Percentiles rank a stretch among this genome's conserved stretches.
These are phyloP conservation scores for Vitis cinerea DNA, from an alignment of 164 flowering plant species.

Conservation along the genomic window DNA sequence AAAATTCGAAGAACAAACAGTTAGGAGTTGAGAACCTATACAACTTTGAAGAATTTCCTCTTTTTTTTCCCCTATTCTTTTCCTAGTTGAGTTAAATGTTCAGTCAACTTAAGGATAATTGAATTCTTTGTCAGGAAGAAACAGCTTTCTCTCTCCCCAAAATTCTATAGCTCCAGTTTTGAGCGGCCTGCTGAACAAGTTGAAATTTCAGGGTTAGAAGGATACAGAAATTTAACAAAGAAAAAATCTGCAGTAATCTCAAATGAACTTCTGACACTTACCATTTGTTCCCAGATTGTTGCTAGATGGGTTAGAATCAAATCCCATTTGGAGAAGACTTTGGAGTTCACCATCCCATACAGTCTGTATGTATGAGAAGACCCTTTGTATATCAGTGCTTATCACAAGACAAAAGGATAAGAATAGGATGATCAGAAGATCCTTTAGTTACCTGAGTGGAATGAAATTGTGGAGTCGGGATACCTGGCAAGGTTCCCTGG, in stretches of 20 bases:
- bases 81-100: conserved; percentile 19
- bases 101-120: conserved; percentile 25
- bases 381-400: conserved; percentile 4
- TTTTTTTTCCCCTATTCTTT: conserved; percentile 4
- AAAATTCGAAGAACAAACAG: conserved; percentile 68
- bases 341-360: conserved; percentile 70
- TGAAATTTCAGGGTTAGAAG: not conserved
- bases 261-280: conserved; percentile 17
- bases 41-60: conserved; percentile 31
- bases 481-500: conserved; percentile 37
- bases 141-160: not conserved
- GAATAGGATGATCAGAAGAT: not conserved
- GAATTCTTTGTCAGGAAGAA: conserved; percentile 24
- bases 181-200: conserved; percentile 40
- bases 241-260: not conserved
- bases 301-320: conserved; percentile 43
- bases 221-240: not conserved
- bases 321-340: conserved; percentile 69
- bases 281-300: conserved; percentile 56
- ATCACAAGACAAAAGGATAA: not conserved
- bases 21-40: conserved; percentile 59
- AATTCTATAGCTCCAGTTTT: conserved; percentile 46
- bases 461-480: conserved; percentile 43
- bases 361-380: conserved; percentile 22
- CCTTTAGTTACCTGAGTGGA: conserved; percentile 48